Percentiles rank a stretch among this genome's conserved stretches.
Evolutionary conservation across 1,139 yeast species (phyloP).

Genomic region (Pichia inconspicua): DNA sequence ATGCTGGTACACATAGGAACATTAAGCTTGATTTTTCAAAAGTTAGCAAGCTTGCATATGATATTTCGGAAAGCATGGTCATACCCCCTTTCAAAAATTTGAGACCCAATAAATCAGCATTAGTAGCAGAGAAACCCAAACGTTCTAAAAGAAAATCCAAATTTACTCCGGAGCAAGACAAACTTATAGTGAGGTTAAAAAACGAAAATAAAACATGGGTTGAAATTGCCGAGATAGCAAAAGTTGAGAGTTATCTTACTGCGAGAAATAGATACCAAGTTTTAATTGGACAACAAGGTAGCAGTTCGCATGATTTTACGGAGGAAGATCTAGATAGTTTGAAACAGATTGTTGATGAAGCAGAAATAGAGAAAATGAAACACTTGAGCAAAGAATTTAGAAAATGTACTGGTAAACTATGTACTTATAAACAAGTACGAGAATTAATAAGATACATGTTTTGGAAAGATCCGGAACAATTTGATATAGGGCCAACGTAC

Average conservation of each 20-base stretch:
- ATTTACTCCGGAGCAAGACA: constrained; percentile 63
- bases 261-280: constrained; percentile 77
- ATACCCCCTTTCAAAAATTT: constrained; percentile 32
- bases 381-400: constrained; percentile 55
- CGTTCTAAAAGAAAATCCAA: constrained; percentile 56
- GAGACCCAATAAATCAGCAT: constrained; percentile 22
- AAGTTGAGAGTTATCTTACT: constrained; percentile 62
- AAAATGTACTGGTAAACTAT: constrained; percentile 49
- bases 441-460: constrained; percentile 47
- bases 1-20: constrained; percentile 12
- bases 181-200: constrained; percentile 53
- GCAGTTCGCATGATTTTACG: constrained; percentile 61
- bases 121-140: constrained; percentile 30
- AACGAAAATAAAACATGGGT: constrained; percentile 63
- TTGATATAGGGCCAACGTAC: constrained; percentile 45
- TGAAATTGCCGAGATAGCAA: constrained; percentile 61
- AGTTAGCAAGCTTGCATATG: constrained; percentile 21
- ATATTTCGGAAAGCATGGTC: constrained; percentile 30
- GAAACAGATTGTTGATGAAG: constrained; percentile 52
- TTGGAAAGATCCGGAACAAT: constrained; percentile 46
- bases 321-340: constrained; percentile 47
- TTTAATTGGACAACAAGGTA: constrained; percentile 77
- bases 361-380: constrained; percentile 66
- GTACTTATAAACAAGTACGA: constrained; percentile 49
- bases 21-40: constrained; percentile 16